Evolutionary conservation across 805 yeast genomes (phyloP).

Genomic region (Metschnikowia kofuensis): DNA sequence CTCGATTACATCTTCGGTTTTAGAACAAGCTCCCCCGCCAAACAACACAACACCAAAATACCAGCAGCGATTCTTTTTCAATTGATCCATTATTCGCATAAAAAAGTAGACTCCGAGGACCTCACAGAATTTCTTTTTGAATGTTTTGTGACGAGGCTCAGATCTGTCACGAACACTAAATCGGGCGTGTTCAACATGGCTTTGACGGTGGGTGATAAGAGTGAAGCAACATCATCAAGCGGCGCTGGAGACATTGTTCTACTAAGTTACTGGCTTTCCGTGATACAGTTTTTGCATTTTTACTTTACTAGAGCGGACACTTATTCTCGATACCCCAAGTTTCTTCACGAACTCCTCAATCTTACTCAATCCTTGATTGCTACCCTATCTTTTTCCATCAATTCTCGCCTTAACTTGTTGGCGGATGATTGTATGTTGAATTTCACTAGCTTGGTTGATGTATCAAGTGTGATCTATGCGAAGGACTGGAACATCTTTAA

Average conservation of each 20-base stretch:
- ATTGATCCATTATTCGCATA: constrained; percentile 65
- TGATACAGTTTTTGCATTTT: constrained; percentile 71
- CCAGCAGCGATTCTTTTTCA: constrained; percentile 74
- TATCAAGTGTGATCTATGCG: constrained; percentile 71
- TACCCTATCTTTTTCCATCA: constrained; percentile 65
- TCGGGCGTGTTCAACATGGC: constrained; percentile 55
- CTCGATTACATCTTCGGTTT: constrained; percentile 47
- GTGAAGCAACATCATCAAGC: constrained; percentile 11
- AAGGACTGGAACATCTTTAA: constrained; percentile 58
- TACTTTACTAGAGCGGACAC: constrained; percentile 67
- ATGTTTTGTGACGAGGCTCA: constrained; percentile 57
- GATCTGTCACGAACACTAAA: constrained; percentile 57
- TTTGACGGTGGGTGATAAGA: constrained; percentile 18
- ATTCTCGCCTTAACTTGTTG: constrained; percentile 53
- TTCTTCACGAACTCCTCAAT: constrained; percentile 55
- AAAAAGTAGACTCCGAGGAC: constrained; percentile 51
- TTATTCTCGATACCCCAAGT: constrained; percentile 51
- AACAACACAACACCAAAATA: constrained; percentile 47
- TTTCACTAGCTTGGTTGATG: constrained; percentile 80
- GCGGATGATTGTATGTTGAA: constrained; percentile 69
- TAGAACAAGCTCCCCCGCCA: constrained; percentile 35
- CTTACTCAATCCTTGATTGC: constrained; percentile 59
- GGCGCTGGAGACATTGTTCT: constrained; percentile 63
- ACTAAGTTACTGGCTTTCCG: constrained; percentile 86
- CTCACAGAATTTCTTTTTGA: constrained; percentile 59